Conservation (phyloP, 1,139 yeast genomes). For the Blastobotrys buckinghamii region DNA sequence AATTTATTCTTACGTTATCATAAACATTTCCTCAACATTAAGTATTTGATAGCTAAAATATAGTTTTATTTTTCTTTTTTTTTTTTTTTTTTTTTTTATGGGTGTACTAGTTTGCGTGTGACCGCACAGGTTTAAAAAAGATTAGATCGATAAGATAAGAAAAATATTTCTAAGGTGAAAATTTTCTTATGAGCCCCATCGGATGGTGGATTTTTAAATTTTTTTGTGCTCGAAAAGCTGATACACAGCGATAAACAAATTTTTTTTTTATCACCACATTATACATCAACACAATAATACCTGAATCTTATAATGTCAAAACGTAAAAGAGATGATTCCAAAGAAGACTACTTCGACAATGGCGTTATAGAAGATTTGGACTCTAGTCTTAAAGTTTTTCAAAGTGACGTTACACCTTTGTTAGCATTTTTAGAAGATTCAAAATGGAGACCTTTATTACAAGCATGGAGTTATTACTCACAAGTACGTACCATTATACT, state of each 20-base stretch:
- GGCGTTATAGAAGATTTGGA: slow-evolving; percentile 12
- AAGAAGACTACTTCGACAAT: slow-evolving; percentile 14
- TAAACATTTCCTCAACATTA: no score
- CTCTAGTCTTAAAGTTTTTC: neutral
- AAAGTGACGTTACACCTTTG: slow-evolving; percentile 9
- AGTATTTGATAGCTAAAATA: no score
- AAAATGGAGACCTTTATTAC: slow-evolving; percentile 35
- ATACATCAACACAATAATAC: neutral
- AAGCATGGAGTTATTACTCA: slow-evolving; percentile 59
- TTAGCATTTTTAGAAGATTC: slow-evolving; percentile 6
- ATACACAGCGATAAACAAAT: neutral
- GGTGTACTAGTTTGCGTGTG: no score
- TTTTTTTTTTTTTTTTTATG: no score
- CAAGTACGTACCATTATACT: slow-evolving; percentile 40
- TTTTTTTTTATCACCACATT: neutral
- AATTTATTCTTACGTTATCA: no score
- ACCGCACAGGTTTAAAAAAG: no score
- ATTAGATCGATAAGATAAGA: no score
- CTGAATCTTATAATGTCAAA: slow-evolving; percentile 12
- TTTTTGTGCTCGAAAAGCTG: no score
- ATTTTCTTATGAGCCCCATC: no score
- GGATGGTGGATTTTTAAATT: no score
- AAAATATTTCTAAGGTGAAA: no score
- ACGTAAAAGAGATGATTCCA: slow-evolving; percentile 15
- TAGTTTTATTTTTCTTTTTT: no score